Evolutionary conservation across 176 grass and related monocot species (phyloP).

Genomic region (Panicum miliaceum): DNA sequence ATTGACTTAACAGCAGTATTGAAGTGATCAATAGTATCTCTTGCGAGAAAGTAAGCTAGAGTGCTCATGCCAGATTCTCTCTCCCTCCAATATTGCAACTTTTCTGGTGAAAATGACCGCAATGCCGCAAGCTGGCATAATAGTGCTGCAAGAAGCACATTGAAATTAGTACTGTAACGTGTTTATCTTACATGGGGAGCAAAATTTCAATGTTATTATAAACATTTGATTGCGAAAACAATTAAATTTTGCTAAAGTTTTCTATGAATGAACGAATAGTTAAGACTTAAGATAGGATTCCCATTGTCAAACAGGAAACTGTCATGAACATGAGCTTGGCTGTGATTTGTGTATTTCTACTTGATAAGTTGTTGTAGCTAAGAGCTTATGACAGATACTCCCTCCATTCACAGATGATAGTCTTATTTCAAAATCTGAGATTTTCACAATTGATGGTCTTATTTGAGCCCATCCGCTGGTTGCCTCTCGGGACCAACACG

Average conservation of each 20-base stretch:
- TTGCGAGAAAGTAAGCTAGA: slow-evolving; percentile 80
- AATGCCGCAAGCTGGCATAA: slow-evolving; percentile 74
- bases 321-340: neutral
- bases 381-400: neutral
- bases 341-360: slow-evolving; percentile 16
- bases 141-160: slow-evolving; percentile 55
- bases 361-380: neutral
- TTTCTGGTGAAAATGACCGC: slow-evolving; percentile 77
- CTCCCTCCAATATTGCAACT: slow-evolving; percentile 71
- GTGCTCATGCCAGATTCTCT: slow-evolving; percentile 85
- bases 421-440: no score
- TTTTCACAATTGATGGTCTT: no score
- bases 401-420: no score
- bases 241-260: slow-evolving; percentile 16
- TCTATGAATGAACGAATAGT: neutral
- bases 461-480: no score
- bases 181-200: neutral
- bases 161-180: slow-evolving; percentile 14
- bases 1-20: slow-evolving; percentile 67
- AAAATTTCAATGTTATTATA: neutral
- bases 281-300: slow-evolving; percentile 4
- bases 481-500: no score
- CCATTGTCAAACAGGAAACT: neutral
- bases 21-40: slow-evolving; percentile 84
- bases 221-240: neutral